Evolutionary conservation across 306 rosid genomes (phyloP).

Genomic region (Abrus pulchellus): DNA sequence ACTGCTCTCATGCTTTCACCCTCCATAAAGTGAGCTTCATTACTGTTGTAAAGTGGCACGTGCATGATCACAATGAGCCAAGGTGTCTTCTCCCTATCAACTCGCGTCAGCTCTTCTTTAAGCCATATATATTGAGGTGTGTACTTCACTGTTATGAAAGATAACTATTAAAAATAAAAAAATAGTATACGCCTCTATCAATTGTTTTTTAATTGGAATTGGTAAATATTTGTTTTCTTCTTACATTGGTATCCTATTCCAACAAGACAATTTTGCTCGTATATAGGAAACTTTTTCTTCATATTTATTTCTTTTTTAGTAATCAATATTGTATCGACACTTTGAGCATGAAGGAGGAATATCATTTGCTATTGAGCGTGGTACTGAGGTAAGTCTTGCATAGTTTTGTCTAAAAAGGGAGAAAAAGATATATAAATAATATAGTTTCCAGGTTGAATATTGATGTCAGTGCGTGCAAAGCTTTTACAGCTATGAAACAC

Average conservation of each 20-base stretch:
- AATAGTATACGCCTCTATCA: not conserved
- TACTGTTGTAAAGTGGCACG: constrained; percentile 82
- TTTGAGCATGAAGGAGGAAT: constrained; percentile 29
- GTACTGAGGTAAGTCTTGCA: constrained; percentile 6
- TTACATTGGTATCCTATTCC: not conserved
- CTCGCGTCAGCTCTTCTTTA: constrained; percentile 67
- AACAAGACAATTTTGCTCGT: constrained; percentile 26
- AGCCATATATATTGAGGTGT: constrained; percentile 90
- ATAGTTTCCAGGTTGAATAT: not conserved
- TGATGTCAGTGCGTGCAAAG: not conserved
- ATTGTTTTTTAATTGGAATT: not conserved
- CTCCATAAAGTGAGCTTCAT: constrained; percentile 88
- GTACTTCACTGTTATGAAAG: constrained; percentile 78
- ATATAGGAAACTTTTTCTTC: not conserved
- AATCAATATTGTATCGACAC: constrained; percentile 19
- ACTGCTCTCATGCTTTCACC: constrained; percentile 93
- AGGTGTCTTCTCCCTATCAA: constrained; percentile 92
- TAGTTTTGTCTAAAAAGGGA: not conserved
- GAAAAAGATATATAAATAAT: constrained; percentile 6
- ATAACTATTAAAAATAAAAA: constrained; percentile 3
- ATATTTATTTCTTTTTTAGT: constrained; percentile 26
- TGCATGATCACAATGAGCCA: constrained; percentile 99
- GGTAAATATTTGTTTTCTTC: constrained; percentile 13
- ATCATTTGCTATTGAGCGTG: not conserved
- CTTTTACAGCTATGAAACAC: constrained; percentile 8